phyloP scores from a whole-genome alignment of 192 early-diverging fungal species.

The Allomyces macrogynus region DNA sequence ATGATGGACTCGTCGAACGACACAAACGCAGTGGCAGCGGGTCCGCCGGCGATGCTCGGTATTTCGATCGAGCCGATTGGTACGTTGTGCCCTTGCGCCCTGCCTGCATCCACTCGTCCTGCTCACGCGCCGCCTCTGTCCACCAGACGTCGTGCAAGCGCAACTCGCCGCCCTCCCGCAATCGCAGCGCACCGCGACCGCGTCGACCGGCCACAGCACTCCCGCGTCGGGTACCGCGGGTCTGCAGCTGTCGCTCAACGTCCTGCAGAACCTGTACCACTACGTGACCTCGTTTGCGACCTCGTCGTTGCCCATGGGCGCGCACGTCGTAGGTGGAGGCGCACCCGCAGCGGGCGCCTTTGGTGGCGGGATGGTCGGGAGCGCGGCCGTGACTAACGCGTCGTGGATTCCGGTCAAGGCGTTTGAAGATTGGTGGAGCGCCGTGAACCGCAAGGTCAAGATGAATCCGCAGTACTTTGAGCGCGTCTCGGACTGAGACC shows the following conservation, averaged over 20 bases:
- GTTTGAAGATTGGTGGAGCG: constrained; percentile 66
- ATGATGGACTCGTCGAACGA: constrained; percentile 4
- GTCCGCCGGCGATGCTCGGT: constrained; percentile 45
- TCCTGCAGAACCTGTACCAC: constrained; percentile 49
- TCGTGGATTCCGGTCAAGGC: constrained; percentile 40
- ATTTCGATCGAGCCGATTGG: constrained; percentile 79
- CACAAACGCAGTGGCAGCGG: neutral
- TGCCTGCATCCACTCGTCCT: too few relatives aligned
- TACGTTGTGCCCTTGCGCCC: neutral
- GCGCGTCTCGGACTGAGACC: neutral
- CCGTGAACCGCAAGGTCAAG: constrained; percentile 49
- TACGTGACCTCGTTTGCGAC: constrained; percentile 50
- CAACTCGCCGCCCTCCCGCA: constrained; percentile 13
- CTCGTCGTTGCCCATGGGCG: constrained; percentile 28
- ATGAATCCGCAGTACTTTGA: constrained; percentile 35
- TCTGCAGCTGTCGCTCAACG: constrained; percentile 4
- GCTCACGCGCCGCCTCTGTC: too few relatives aligned
- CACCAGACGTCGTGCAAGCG: constrained; percentile 29
- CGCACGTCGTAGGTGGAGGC: constrained; percentile 23
- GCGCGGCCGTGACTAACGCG: constrained; percentile 6
- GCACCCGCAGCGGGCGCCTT: constrained; percentile 16
- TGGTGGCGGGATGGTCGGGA: constrained; percentile 10
- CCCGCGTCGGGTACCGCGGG: constrained; percentile 1
- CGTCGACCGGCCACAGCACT: constrained; percentile 2
- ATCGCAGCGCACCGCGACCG: constrained; percentile 17